These are phyloP conservation scores for Musa schizocarpa DNA, from an alignment of 176 grass and related monocot genomes.

Conservation along the genomic window DNA sequence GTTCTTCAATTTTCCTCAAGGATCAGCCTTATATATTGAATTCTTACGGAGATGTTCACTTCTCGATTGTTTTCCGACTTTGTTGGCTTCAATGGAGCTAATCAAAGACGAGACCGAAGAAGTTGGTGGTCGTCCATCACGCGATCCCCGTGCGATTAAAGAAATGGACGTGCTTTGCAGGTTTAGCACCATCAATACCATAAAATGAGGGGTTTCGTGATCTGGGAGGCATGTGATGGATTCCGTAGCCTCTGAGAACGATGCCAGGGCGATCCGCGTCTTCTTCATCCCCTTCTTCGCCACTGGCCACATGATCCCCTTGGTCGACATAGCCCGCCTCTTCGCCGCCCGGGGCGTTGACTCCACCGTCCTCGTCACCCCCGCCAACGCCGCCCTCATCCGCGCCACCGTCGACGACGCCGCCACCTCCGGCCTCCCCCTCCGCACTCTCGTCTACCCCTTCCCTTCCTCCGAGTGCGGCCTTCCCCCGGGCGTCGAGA, in stretches of 20 bases:
- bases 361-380: constrained; percentile 8
- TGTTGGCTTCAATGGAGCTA: no score
- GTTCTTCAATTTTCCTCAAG: no score
- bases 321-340: constrained; percentile 9
- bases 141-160: no score
- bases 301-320: constrained; percentile 11
- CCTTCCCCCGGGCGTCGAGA: constrained; percentile 6
- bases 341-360: constrained; percentile 4
- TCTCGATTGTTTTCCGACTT: no score
- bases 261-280: not conserved
- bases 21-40: no score
- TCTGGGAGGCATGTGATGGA: no score
- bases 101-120: no score
- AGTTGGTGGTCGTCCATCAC: no score
- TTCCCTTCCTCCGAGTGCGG: constrained; percentile 4
- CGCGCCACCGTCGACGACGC: constrained; percentile 1
- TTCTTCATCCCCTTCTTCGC: constrained; percentile 7
- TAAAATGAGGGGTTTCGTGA: not conserved
- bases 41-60: no score
- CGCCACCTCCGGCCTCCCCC: not conserved
- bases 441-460: constrained; percentile 1
- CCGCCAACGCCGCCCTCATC: constrained; percentile 10
- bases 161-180: no score
- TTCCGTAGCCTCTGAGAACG: not conserved
- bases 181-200: no score